Evolutionary conservation across 352 stramenopile genomes (phyloP), one percentile per base, ranked within the genome.

Genomic region (Peronospora destructor): DNA sequence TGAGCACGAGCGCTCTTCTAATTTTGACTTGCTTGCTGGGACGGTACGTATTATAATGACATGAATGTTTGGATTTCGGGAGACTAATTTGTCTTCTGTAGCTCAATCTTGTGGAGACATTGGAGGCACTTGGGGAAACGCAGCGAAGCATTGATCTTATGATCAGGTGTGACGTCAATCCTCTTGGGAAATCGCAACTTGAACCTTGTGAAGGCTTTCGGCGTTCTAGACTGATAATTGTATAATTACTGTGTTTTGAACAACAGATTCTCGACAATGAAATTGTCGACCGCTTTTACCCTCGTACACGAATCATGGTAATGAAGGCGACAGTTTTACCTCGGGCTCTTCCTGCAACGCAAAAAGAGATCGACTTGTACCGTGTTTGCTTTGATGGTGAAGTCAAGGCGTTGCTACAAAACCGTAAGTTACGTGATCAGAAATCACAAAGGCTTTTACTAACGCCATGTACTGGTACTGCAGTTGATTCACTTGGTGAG

Each of bases 241-340:
- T n/a, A n/a, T n/a, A n/a, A n/a, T n/a, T n/a, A n/a, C n/a, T n/a
- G 17, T 37, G 3, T 34, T 51, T 8, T 57, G 17, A 13, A 28
- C 16, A 44, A 44, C n/a, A 78, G 67, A 57, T 79, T 44, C 39
- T 77, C 4, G 33, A 13, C 11, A 56, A 45, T 13, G 33, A 67
- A 23, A 51, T 58, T 3, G 14, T 41, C 4, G 54, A 72, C 19
- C 23, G 56, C 14, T 53, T 56, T 17, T 36, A 62, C 8, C 67
- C 53, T 37, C 54, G 51, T 14, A 75, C 70, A 16, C 62, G 68
- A 33, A 64, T 74, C 10, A 73, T 66, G 53, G 53, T 87, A 8
- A 83, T 85, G 75, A 71, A 66, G 49, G 68, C 73, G 5, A 87
- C 73, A 0, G 76, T 88, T 11, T 40, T 88, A 13, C 80, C 76